Evolutionary conservation across 129 eudicot genomes (phyloP).

Genomic region (Flaveria sonorensis): DNA sequence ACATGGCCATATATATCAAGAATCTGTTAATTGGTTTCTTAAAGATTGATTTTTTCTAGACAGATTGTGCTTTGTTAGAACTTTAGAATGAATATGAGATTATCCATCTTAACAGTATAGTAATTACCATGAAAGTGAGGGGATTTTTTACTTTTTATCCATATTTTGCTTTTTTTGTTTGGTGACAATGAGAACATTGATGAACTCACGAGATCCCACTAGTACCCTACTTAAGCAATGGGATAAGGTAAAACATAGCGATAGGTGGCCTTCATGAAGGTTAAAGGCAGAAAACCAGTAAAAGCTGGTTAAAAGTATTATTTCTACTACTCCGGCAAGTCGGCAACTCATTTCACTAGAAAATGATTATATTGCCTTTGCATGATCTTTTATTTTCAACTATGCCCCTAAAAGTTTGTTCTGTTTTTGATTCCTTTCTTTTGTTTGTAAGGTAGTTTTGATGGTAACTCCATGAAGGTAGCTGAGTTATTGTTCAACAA

Average conservation of each 20-base stretch:
- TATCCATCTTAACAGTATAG: background rate
- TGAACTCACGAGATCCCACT: background rate
- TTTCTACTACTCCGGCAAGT: background rate
- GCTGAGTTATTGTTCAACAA: conserved; percentile 78
- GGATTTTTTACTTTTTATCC: background rate
- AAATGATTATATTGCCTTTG: conserved; percentile 5
- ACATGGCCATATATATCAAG: background rate
- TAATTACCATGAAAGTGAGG: background rate
- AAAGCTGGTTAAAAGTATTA: background rate
- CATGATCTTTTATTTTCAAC: background rate
- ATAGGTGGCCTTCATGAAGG: background rate
- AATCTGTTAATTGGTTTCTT: background rate
- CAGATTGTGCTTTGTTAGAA: background rate
- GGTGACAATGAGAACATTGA: background rate
- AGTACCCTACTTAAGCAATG: background rate
- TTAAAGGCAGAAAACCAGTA: background rate
- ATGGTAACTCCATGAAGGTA: conserved; percentile 83
- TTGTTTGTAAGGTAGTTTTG: conserved; percentile 97
- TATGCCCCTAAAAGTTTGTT: conserved; percentile 8
- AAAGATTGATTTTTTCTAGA: background rate
- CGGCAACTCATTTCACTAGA: background rate
- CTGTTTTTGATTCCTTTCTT: conserved; percentile 43
- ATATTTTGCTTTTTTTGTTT: background rate
- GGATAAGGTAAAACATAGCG: background rate
- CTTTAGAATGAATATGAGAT: background rate